A percentile compares a stretch with the other conserved stretches of the same genome.
These are phyloP conservation scores for Fusarium pseudonygamai DNA, from an alignment of 2,329 filamentous ascomycete species.

Conservation along the genomic window DNA sequence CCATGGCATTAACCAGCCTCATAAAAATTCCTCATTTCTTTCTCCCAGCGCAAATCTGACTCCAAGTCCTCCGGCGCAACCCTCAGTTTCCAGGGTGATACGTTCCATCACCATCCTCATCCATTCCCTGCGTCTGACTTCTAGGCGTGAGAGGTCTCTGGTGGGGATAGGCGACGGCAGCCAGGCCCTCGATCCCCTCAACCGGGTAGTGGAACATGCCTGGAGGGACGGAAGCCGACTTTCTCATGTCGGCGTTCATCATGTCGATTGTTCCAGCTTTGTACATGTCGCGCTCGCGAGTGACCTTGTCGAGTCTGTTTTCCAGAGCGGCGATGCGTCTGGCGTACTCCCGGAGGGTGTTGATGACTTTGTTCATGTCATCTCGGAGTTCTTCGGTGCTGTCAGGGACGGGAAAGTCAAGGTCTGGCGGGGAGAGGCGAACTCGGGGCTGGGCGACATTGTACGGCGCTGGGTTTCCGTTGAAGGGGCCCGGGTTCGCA, in stretches of 20 bases:
- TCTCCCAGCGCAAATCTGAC: not conserved
- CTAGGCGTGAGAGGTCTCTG: slow-evolving; percentile 2
- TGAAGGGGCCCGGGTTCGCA: not conserved
- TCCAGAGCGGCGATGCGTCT: not conserved
- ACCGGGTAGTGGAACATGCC: not conserved
- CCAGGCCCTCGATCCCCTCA: not conserved
- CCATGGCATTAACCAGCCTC: not conserved
- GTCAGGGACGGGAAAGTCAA: not conserved
- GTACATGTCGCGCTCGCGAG: not conserved
- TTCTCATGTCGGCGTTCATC: not conserved
- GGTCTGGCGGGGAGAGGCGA: not conserved
- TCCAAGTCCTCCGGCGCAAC: not conserved
- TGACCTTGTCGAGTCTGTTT: not conserved
- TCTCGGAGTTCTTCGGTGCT: not conserved
- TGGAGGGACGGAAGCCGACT: not conserved
- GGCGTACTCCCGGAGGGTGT: not conserved
- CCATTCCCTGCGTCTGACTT: not conserved
- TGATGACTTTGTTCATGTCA: not conserved
- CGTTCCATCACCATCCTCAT: not conserved
- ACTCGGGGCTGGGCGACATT: not conserved
- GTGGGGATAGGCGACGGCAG: not conserved
- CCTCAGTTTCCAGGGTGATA: not conserved
- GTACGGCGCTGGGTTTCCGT: too few relatives aligned
- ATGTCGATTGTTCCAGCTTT: not conserved
- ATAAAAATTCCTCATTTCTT: not conserved